phyloP scores from a whole-genome alignment of 1,284 basidiomycete genomes.

The Testicularia cyperi region DNA sequence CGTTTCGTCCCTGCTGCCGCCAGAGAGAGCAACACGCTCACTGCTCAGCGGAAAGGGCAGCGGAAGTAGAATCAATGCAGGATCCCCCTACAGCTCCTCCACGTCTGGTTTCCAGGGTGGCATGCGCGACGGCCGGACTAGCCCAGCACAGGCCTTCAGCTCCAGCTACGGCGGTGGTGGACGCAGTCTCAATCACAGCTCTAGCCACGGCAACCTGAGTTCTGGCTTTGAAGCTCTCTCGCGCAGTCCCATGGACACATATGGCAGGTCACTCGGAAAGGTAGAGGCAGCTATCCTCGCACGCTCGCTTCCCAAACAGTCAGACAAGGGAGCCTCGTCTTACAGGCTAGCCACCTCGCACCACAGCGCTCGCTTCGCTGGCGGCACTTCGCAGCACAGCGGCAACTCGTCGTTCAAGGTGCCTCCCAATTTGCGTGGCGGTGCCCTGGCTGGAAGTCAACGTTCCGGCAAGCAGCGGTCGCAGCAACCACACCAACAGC shows the following conservation, averaged over 20 bases:
- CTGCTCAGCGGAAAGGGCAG: conserved; percentile 41
- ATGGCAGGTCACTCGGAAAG: conserved; percentile 13
- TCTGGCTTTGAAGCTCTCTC: conserved; percentile 17
- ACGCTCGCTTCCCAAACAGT: conserved; percentile 25
- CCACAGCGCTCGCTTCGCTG: conserved; percentile 16
- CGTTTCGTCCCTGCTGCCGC: conserved; percentile 34
- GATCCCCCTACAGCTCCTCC: conserved; percentile 37
- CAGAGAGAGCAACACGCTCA: conserved; percentile 29
- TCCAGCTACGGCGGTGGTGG: conserved; percentile 9
- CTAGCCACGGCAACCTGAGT: conserved; percentile 28
- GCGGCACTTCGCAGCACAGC: conserved; percentile 28
- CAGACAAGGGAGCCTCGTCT: conserved; percentile 2
- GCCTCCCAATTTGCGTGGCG: conserved; percentile 6
- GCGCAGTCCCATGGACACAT: conserved; percentile 8
- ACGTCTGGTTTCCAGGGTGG: conserved; percentile 30
- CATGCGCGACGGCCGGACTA: conserved; percentile 22
- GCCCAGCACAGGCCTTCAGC: conserved; percentile 16
- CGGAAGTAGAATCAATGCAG: conserved; percentile 24
- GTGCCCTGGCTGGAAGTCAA: neutral
- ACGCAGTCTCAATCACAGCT: conserved; percentile 26
- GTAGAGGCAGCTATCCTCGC: conserved; percentile 12
- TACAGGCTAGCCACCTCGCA: conserved; percentile 11
- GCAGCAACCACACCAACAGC: conserved; percentile 4
- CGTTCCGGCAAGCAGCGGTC: conserved; percentile 7
- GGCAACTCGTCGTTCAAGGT: conserved; percentile 32